Evolutionary conservation across 2,329 filamentous ascomycete species (phyloP).

Genomic region (Venturia oleaginea): DNA sequence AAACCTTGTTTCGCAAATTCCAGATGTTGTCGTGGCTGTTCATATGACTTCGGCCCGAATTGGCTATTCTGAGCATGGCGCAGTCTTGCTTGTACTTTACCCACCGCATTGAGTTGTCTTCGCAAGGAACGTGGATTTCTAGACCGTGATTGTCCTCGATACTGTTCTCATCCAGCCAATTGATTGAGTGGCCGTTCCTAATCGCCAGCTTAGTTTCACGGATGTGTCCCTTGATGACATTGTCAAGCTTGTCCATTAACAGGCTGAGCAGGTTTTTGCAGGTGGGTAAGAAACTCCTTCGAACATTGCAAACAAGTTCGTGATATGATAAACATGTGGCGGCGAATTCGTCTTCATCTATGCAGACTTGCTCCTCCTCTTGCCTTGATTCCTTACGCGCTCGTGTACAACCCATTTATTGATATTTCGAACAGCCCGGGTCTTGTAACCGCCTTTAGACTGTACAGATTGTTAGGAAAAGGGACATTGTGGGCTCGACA

Average conservation of each 20-base stretch:
- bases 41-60: neutral
- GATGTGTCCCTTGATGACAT: too few species aligned
- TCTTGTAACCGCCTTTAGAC: slow-evolving; percentile 86
- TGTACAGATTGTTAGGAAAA: slow-evolving; percentile 15
- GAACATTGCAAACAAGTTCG: neutral
- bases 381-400: slow-evolving; percentile 81
- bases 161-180: too few species aligned
- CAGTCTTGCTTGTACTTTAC: too few species aligned
- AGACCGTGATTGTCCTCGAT: too few species aligned
- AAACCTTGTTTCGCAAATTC: neutral
- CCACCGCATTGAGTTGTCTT: too few species aligned
- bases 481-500: slow-evolving; percentile 13
- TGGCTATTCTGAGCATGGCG: slow-evolving; percentile 2
- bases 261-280: neutral
- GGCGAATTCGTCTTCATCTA: neutral
- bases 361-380: slow-evolving; percentile 43
- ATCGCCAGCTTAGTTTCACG: too few species aligned
- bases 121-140: too few species aligned
- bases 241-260: neutral
- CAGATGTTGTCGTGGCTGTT: neutral
- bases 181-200: too few species aligned
- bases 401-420: slow-evolving; percentile 87
- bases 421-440: slow-evolving; percentile 74
- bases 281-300: too few species aligned
- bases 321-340: neutral